Evolutionary conservation across 805 yeast species (phyloP), one percentile per base, ranked within the genome.

Genomic region (Zygosaccharomyces rouxii): DNA sequence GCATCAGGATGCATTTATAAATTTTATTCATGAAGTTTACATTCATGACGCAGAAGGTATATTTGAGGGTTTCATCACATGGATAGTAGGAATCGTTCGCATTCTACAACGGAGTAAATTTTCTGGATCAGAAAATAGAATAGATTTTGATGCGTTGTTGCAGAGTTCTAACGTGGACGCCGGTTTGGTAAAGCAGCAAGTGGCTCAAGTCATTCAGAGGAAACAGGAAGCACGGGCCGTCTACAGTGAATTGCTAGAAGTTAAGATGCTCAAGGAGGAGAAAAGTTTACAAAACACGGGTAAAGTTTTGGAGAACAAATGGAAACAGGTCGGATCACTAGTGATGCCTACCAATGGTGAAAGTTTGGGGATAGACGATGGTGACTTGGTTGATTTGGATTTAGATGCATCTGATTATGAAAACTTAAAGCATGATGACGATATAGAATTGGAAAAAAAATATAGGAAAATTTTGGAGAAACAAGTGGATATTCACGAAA

Each of bases 11-110:
- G 74, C 83, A 10, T 74, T 87, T 42, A 87, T 87, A 72, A 71
- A 71, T 46, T 94, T 92, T 60, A 74, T 92, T 49, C 92, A 88
- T 60, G 82, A 85, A 46, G 78, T 89, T n/a, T 89, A 90, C 64
- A 52, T 75, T n/a, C 80, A 86, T 54, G 98, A 92, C 60, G 72
- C 80, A 31, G 78, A 78, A 28, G 78, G 81, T 4, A 69, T 92
- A 4, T 92, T 92, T 68, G 80, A 82, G 44, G 81, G 81, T 3
- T 69, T 94, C 45, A 75, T 88, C 39, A 66, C 66, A 5, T 92
- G 97, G 97, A 72, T 88, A 39, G 80, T 85, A 50, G 70, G 73
- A 16, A 80, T 89, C 45, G 70, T 89, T 23, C 69, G 71, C 10
- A 79, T 87, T 52, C 68, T 90, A 44, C 76, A 86, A 48, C 71